Evolutionary conservation across 352 stramenopile genomes (phyloP), one percentile per base, ranked within the genome.

Genomic region (Globisporangium orthogonon): DNA sequence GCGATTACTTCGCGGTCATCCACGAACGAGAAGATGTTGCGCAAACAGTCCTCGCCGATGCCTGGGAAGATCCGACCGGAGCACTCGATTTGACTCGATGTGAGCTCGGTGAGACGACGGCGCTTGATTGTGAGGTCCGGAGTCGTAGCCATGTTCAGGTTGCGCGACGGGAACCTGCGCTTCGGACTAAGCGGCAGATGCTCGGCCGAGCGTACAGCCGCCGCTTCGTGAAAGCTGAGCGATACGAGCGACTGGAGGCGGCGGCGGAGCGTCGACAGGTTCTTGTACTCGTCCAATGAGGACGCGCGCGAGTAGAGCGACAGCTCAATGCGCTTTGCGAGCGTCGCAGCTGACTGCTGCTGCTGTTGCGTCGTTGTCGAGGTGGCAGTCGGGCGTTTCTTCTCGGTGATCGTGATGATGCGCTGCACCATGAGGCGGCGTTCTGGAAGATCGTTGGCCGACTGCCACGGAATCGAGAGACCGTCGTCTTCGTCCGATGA

Each of bases 251-350:
- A 92, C 66, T 94, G 85, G 31, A 94, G 67, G 4, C 84, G 76
- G 9, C 83, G 69, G 7, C 83, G 82, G 54, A 94, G 60, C 23
- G 84, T 94, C 68, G 91, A 90, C 11, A 94, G 62, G 57, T 94
- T 81, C n/a, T 83, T 72, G 69, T 94, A 94, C 63, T 94, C 84
- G 52, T 89, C 67, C 57, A 92, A 90, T 1, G 82, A 92, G 7
- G 84, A 80, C 0, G 82, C 84, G 23, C 84, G 69, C 2, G 82
- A 91, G 63, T 94, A 94, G 7, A 94, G 67, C 52, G 78, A 91
- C 51, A 94, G 73, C 57, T 94, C 84, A 58, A 92, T 94, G 43
- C 83, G 82, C 65, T 92, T 94, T 14, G 84, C 82, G 5, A 94
- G 74, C 39, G 84, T 91, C 40, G 84, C 83, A 73, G 50, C 86